These are phyloP conservation scores for Magnolia officinalis DNA, from an alignment of 164 flowering plant genomes.

Conservation along the genomic window DNA sequence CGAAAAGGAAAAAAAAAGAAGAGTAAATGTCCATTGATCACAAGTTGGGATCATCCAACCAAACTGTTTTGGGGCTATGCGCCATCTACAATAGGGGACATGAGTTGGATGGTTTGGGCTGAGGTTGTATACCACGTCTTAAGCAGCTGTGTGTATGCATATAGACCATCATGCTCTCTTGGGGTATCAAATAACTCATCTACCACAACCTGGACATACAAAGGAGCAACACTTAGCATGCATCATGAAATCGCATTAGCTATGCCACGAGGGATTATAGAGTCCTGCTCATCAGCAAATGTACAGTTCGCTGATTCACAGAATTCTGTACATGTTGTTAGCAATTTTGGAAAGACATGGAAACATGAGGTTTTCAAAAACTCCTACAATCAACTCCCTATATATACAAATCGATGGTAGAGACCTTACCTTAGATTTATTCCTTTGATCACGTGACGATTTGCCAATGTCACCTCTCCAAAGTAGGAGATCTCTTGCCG, in stretches of 20 bases:
- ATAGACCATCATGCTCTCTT: neutral
- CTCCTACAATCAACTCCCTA: no score
- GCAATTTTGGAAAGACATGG: no score
- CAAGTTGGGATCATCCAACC: neutral
- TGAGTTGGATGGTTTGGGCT: neutral
- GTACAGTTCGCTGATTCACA: neutral
- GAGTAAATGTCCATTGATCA: neutral
- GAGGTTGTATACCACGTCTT: no score
- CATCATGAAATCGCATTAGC: neutral
- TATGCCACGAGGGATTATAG: neutral
- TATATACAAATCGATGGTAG: no score
- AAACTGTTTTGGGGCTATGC: neutral
- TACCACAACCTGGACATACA: neutral
- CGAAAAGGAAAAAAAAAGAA: neutral
- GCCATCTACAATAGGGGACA: neutral
- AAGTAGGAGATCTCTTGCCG: no score
- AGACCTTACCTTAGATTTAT: no score
- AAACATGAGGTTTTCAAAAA: no score
- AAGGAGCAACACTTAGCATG: neutral
- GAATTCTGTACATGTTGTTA: no score
- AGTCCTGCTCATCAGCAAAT: neutral
- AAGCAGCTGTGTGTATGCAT: no score
- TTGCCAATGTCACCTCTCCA: no score
- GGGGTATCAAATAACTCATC: no score
- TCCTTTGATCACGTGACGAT: no score